These are phyloP conservation scores for Penicillium roqueforti DNA, from an alignment of 495 filamentous ascomycete species.

Conservation along the genomic window DNA sequence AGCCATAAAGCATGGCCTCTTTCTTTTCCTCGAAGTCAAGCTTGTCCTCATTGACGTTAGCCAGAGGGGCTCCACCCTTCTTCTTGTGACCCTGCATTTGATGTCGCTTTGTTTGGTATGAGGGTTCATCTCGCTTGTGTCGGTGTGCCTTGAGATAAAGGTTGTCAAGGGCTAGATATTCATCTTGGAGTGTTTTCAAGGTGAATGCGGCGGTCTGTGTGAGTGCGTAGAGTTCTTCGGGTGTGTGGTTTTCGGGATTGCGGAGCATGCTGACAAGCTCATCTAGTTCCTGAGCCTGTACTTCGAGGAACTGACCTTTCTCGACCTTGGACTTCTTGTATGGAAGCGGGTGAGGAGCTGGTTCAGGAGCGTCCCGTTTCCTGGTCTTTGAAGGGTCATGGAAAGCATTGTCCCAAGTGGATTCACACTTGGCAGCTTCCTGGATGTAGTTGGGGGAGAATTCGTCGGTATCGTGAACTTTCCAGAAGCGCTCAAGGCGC, in stretches of 20 bases:
- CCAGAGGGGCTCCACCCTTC: conserved; percentile 17
- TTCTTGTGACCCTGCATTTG: conserved; percentile 18
- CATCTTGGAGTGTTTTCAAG: conserved; percentile 58
- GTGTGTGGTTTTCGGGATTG: conserved; percentile 32
- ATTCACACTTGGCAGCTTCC: conserved; percentile 22
- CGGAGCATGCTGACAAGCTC: conserved; percentile 33
- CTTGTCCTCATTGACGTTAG: conserved; percentile 15
- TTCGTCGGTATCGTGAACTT: conserved; percentile 46
- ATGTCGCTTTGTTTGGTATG: conserved; percentile 17
- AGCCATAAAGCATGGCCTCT: conserved; percentile 41
- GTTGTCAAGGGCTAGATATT: conserved; percentile 58
- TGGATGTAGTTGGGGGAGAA: conserved; percentile 42
- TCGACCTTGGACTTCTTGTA: conserved; percentile 33
- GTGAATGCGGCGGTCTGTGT: conserved; percentile 50
- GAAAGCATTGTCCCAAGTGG: conserved; percentile 34
- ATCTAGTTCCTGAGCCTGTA: conserved; percentile 26
- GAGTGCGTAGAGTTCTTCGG: conserved; percentile 50
- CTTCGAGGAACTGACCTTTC: conserved; percentile 45
- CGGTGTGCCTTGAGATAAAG: conserved; percentile 48
- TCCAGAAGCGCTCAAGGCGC: conserved; percentile 58
- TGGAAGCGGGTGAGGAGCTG: conserved; percentile 43
- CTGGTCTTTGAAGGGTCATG: conserved; percentile 29
- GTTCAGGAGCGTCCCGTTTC: conserved; percentile 43
- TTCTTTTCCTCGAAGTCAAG: conserved; percentile 39
- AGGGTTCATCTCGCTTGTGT: conserved; percentile 19